Evolutionary conservation across 331 rosid genomes (phyloP), one percentile per base, ranked within the genome.

Genomic region (Dryas integrifolia): DNA sequence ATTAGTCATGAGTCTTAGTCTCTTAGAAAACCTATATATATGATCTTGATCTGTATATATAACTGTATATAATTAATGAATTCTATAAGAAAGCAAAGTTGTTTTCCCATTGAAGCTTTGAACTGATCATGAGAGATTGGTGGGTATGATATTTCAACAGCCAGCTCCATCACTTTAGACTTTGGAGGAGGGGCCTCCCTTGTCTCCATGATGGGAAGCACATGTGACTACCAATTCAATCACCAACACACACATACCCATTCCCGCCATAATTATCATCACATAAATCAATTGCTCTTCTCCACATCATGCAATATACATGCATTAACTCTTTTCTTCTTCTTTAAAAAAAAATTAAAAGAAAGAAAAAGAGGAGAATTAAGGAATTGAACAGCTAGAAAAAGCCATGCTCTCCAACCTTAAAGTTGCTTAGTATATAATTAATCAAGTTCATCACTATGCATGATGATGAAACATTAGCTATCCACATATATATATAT

Each of bases 151-250:
- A 82, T 81, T 88, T 86, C 88, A 89, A 82, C 82, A 65, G 70
- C 78, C 80, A 76, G 63, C 63, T 81, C 71, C 35, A 30, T 30
- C 35, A 30, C 35, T 30, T 30, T 30, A 30, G 35, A 63, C 67
- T 85, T 83, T 85, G 4, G 73, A 80, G 60, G 82, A 81, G 84
- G 86, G 89, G 39, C 84, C 90, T 82, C 78, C 76, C 24, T 65
- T 89, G 96, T 87, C 90, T 77, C 79, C 88, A 52, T 58, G 82
- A 82, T 87, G 88, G 89, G 89, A 85, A 76, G 82, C 92, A 89
- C 78, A 58, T 72, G 76, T 81, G 84, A 81, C 89, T 52, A 46
- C 58, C 85, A 82, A 77, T 72, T 77, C 89, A 87, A 80, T 84
- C 87, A 80, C 83, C 83, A 73, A 72, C 89, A 63, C 79, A 81